Percentiles rank a stretch among this genome's conserved stretches.
Conservation (phyloP, 169 alveolate species). For the Eimeria sp. region DNA sequence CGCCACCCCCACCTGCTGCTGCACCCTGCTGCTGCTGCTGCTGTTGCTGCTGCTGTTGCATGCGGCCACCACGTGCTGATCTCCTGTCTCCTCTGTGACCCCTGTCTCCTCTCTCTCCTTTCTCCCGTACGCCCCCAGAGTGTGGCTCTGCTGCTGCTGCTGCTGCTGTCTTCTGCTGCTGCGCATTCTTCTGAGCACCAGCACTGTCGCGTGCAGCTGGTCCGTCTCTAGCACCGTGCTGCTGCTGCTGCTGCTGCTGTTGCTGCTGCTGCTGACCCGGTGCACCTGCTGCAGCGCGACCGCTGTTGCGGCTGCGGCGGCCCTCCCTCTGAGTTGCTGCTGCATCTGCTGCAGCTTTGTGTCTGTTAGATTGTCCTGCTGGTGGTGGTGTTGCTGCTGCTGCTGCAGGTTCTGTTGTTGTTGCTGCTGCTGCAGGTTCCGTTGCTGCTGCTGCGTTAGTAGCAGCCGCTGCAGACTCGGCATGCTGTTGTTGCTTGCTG, state of each 20-base stretch:
- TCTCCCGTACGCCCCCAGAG: not conserved
- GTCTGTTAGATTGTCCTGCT: not conserved
- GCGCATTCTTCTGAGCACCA: constrained; percentile 3
- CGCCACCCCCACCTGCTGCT: not conserved
- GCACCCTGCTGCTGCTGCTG: constrained; percentile 34
- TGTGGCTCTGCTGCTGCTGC: constrained; percentile 37
- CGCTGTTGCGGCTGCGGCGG: constrained; percentile 39
- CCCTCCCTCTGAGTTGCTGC: constrained; percentile 54
- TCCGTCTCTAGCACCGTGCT: constrained; percentile 12
- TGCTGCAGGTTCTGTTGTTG: constrained; percentile 19
- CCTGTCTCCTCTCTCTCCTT: constrained; percentile 22
- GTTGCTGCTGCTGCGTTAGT: not conserved
- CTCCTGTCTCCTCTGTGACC: not conserved
- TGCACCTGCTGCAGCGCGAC: constrained; percentile 38
- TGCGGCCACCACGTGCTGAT: constrained; percentile 36
- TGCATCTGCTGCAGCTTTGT: constrained; percentile 43
- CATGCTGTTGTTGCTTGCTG: constrained; percentile 3
- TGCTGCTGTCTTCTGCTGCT: constrained; percentile 27
- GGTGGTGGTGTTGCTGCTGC: constrained; percentile 27
- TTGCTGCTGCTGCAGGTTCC: constrained; percentile 8
- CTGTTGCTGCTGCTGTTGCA: constrained; percentile 42
- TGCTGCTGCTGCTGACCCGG: constrained; percentile 55
- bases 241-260: constrained; percentile 70
- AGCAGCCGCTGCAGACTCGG: not conserved
- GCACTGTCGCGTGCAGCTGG: not conserved